These are phyloP conservation scores for Pisolithus thermaeus DNA, from an alignment of 1,284 basidiomycete species.

Conservation along the genomic window DNA sequence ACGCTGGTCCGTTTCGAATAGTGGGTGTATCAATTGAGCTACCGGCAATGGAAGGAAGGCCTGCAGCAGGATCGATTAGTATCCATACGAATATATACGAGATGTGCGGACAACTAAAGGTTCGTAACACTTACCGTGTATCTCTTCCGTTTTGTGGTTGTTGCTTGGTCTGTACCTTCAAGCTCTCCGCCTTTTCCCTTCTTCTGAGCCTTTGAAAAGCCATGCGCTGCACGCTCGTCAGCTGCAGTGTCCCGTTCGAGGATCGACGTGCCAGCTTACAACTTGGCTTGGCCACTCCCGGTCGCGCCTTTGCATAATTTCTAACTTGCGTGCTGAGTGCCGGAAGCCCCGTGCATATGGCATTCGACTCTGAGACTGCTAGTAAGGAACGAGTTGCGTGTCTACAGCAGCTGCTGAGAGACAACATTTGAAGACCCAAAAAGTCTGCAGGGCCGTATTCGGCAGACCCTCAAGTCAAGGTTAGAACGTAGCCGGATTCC, in stretches of 20 bases:
- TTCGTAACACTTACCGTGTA: background rate
- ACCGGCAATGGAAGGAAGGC: constrained; percentile 28
- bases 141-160: constrained; percentile 1
- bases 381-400: background rate
- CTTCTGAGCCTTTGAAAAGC: constrained; percentile 4
- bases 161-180: constrained; percentile 3
- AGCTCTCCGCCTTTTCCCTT: background rate
- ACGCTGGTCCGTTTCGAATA: constrained; percentile 52
- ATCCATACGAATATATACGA: no score
- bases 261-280: background rate
- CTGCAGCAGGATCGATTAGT: constrained; percentile 6
- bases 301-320: background rate
- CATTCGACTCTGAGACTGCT: background rate
- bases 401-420: background rate
- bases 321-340: background rate
- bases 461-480: no score
- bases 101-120: no score
- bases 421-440: background rate
- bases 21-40: constrained; percentile 45
- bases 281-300: background rate
- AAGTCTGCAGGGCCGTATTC: no score
- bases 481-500: no score
- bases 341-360: background rate
- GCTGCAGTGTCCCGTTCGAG: background rate
- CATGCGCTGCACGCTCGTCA: constrained; percentile 1